These are phyloP conservation scores for Mycena pura DNA, from an alignment of 768 basidiomycete genomes.

Conservation along the genomic window DNA sequence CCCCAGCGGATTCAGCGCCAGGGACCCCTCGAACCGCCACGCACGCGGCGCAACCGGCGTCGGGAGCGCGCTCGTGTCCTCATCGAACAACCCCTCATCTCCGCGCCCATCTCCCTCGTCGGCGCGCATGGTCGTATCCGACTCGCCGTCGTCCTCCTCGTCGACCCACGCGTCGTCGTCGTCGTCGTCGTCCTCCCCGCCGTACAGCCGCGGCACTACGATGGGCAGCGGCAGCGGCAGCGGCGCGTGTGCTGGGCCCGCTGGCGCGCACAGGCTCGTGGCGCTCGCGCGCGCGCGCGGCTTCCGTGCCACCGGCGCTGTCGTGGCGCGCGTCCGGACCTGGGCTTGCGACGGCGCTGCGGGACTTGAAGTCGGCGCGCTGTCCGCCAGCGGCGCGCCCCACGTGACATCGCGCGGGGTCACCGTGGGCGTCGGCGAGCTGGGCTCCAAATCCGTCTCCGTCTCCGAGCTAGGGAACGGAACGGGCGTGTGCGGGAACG, in stretches of 20 bases:
- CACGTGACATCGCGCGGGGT: no score
- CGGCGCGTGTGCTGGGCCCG: neutral
- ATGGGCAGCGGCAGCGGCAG: conserved; percentile 11
- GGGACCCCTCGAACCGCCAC: neutral
- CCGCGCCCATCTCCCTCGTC: neutral
- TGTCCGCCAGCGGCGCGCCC: no score
- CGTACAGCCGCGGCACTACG: neutral
- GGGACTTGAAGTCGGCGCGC: no score
- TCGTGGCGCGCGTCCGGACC: no score
- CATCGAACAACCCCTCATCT: neutral
- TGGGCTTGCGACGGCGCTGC: neutral
- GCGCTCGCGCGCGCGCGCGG: neutral
- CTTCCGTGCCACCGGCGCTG: no score
- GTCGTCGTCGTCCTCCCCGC: neutral
- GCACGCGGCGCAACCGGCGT: neutral
- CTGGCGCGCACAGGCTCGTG: neutral
- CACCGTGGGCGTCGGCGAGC: no score
- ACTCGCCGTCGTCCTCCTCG: conserved; percentile 6
- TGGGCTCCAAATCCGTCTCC: no score
- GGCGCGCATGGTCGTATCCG: neutral
- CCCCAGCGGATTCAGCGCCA: no score
- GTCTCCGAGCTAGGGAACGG: neutral
- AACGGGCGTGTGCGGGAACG: neutral
- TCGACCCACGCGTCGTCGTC: neutral
- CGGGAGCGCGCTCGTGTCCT: neutral